phyloP scores from a whole-genome alignment of 768 basidiomycete species.

The Vararia minispora region DNA sequence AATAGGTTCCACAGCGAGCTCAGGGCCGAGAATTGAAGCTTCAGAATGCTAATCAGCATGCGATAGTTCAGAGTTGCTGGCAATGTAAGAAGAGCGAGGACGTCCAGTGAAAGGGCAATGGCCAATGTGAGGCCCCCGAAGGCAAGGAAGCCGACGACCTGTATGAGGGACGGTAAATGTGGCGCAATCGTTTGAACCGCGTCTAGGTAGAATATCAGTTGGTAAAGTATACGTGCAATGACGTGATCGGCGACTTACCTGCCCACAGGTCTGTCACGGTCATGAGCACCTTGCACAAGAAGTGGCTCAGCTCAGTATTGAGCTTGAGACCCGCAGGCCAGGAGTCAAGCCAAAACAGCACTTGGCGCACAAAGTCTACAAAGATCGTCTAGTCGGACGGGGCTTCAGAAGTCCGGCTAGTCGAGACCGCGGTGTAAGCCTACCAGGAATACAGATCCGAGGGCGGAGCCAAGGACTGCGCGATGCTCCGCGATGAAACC shows the following conservation, averaged over 20 bases:
- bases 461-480: slow-evolving; percentile 29
- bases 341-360: slow-evolving; percentile 76
- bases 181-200: slow-evolving; percentile 1
- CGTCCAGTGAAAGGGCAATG: slow-evolving; percentile 8
- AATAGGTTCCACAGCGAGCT: slow-evolving; percentile 84
- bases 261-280: slow-evolving; percentile 60
- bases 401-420: too few relatives aligned
- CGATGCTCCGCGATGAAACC: slow-evolving; percentile 61
- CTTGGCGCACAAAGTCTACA: slow-evolving; percentile 35
- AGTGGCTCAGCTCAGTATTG: slow-evolving; percentile 84
- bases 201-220: background rate
- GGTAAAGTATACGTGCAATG: background rate
- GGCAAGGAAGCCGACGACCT: slow-evolving; percentile 9
- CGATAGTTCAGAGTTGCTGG: slow-evolving; percentile 68
- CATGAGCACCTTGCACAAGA: slow-evolving; percentile 68
- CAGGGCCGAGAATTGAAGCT: slow-evolving; percentile 41
- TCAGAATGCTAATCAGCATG: slow-evolving; percentile 50
- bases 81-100: slow-evolving; percentile 51
- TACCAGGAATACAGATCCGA: slow-evolving; percentile 26
- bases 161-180: slow-evolving; percentile 8
- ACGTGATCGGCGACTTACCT: slow-evolving; percentile 33
- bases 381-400: slow-evolving; percentile 29
- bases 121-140: slow-evolving; percentile 9
- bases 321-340: slow-evolving; percentile 97
- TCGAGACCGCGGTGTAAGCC: too few relatives aligned